Evolutionary conservation across 306 rosid genomes (phyloP).

Genomic region (Sicyos baderoa): DNA sequence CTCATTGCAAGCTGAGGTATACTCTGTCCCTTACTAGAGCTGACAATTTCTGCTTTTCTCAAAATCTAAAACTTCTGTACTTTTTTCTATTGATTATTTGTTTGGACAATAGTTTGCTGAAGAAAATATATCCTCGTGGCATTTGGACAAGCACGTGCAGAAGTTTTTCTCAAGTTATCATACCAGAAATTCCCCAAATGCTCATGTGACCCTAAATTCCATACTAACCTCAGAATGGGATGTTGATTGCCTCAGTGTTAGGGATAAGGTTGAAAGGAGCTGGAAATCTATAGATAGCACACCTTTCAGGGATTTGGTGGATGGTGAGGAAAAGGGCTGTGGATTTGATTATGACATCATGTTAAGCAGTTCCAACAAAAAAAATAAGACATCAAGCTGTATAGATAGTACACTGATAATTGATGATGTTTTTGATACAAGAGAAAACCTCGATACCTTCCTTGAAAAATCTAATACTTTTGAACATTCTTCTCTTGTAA

Average conservation of each 20-base stretch:
- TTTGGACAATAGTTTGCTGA: constrained; percentile 22
- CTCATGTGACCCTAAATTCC: constrained; percentile 23
- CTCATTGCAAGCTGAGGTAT: constrained; percentile 26
- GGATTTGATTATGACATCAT: constrained; percentile 26
- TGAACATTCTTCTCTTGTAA: constrained; percentile 23
- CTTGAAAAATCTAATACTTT: constrained; percentile 26
- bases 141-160: constrained; percentile 25
- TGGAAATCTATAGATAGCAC: constrained; percentile 32
- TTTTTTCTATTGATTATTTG: constrained; percentile 23
- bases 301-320: constrained; percentile 19
- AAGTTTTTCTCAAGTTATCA: constrained; percentile 28
- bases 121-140: constrained; percentile 29
- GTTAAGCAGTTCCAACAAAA: constrained; percentile 27
- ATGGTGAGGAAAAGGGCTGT: constrained; percentile 31
- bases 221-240: constrained; percentile 32
- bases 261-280: constrained; percentile 26
- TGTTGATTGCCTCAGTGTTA: constrained; percentile 30
- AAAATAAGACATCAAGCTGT: constrained; percentile 31
- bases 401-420: constrained; percentile 25
- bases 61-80: constrained; percentile 30
- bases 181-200: constrained; percentile 31
- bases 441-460: constrained; percentile 22
- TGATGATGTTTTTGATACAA: constrained; percentile 29
- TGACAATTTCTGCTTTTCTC: constrained; percentile 24
- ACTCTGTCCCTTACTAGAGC: constrained; percentile 27